Evolutionary conservation across 208 protist genomes (phyloP).

Genomic region (Leishmania arabica): DNA sequence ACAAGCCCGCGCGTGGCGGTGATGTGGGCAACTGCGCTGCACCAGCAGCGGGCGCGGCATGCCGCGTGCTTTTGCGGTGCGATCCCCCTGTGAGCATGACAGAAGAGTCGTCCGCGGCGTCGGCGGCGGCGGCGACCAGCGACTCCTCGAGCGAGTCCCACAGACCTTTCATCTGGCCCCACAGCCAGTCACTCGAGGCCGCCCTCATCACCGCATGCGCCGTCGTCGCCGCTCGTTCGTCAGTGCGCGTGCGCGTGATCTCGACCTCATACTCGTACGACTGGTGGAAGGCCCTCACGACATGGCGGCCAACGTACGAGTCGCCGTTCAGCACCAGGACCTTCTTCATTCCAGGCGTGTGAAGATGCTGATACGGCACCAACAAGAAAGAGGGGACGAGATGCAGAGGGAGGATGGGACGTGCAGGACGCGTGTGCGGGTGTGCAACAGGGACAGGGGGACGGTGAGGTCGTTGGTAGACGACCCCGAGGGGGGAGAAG

Average conservation of each 20-base stretch:
- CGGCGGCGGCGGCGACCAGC: neutral
- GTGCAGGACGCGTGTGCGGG: slow-evolving; percentile 8
- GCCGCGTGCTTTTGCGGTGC: neutral
- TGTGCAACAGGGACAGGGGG: neutral
- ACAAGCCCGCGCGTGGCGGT: neutral
- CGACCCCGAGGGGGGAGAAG: neutral
- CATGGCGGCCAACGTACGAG: slow-evolving; percentile 74
- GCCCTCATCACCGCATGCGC: neutral
- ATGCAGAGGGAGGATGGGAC: neutral
- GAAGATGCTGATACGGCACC: neutral
- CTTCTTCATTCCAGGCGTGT: slow-evolving; percentile 49
- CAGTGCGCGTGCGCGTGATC: slow-evolving; percentile 52
- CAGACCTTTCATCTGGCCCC: neutral
- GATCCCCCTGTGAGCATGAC: neutral
- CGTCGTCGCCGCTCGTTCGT: slow-evolving; percentile 1
- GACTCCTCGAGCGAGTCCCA: neutral
- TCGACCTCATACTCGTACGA: slow-evolving; percentile 80
- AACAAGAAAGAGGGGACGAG: neutral
- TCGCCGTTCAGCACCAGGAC: slow-evolving; percentile 85
- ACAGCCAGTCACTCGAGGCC: neutral
- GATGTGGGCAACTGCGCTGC: neutral
- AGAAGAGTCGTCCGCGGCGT: neutral
- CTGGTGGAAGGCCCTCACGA: slow-evolving; percentile 60
- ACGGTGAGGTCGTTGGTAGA: neutral
- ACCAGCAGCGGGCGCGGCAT: neutral